Base-by-base conservation (phyloP, 768 basidiomycete species). In the Lactifluus pinguis region DNA sequence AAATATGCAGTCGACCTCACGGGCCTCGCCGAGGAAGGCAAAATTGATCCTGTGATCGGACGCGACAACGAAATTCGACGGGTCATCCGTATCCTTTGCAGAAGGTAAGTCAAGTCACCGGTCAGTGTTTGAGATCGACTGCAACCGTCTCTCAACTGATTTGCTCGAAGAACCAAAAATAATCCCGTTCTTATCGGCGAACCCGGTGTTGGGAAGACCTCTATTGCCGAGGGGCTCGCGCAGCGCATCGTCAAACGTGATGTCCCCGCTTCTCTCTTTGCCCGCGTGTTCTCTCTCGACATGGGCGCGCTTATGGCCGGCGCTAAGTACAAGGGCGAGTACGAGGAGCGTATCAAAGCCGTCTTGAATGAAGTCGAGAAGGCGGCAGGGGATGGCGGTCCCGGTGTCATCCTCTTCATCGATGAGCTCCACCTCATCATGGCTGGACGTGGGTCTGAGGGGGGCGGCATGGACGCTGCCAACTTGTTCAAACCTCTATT, bases 111-210 rank as follows among this genome's bases (percentile, higher is more conserved):
- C 25, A 25, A 2, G 25, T 25, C 25, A 25, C 25, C 25, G 25
- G 25, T 25, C 53, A 9, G 9, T n/a, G 25, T 38, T 53, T 36
- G 32, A 17, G 15, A 3, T 21, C 14, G 9, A 53, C 17, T 54
- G 29, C 1, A 1, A 39, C 25, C 9, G 11, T 54, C 25, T 15
- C 34, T 36, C 34, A 41, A 38, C 44, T 41, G 7, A 64, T 6
- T 38, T 29, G 25, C 4, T n/a, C 36, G 14, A 57, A 88, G 95
- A 69, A 97, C 93, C 2, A 98, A 98, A 73, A 95, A 94, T 69
- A 97, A 95, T 68, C 93, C 95, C n/a, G 92, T 97, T 44, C 83
- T 98, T 29, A 92, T 98, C 67, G 95, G 94, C 63, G 92, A 92
- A 73, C 90, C 89, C 50, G 89, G 95, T 72, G 93, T 95, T 25